These are phyloP conservation scores for Exophiala xenobiotica DNA, from an alignment of 2,329 filamentous ascomycete species.

Conservation along the genomic window DNA sequence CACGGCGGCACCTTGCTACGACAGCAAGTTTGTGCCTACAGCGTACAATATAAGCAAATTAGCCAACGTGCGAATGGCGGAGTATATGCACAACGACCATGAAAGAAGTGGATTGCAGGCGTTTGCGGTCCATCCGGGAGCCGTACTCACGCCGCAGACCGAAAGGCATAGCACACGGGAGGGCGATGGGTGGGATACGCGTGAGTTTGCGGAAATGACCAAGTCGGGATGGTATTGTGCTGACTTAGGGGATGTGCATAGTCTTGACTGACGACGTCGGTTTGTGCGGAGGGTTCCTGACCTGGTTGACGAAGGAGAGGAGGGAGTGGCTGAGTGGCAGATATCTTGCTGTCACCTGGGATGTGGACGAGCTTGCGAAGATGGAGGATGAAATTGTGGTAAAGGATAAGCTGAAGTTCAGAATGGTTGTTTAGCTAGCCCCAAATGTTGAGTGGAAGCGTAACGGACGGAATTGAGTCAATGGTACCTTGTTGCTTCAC, in stretches of 20 bases:
- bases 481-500: too few relatives aligned
- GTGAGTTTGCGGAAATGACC: not conserved
- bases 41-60: conserved; percentile 24
- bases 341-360: conserved; percentile 28
- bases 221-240: too few relatives aligned
- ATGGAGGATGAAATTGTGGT: conserved; percentile 28
- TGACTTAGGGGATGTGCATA: too few relatives aligned
- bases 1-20: conserved; percentile 11
- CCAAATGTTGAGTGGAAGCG: too few relatives aligned
- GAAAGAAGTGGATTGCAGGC: conserved; percentile 11
- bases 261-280: conserved; percentile 23
- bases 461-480: too few relatives aligned
- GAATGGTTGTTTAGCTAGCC: conserved; percentile 27
- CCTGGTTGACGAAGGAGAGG: conserved; percentile 32
- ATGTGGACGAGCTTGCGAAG: conserved; percentile 29
- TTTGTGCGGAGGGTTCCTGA: conserved; percentile 31
- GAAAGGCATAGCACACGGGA: conserved; percentile 13
- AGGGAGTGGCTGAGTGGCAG: conserved; percentile 23
- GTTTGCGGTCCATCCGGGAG: conserved; percentile 23
- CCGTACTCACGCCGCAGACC: conserved; percentile 21
- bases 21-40: conserved; percentile 13
- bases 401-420: conserved; percentile 43
- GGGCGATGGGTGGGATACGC: conserved; percentile 19
- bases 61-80: conserved; percentile 20
- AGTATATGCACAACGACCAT: conserved; percentile 22